These are phyloP conservation scores for Cladosporium sp. DNA, from an alignment of 2,329 filamentous ascomycete genomes.

Conservation along the genomic window DNA sequence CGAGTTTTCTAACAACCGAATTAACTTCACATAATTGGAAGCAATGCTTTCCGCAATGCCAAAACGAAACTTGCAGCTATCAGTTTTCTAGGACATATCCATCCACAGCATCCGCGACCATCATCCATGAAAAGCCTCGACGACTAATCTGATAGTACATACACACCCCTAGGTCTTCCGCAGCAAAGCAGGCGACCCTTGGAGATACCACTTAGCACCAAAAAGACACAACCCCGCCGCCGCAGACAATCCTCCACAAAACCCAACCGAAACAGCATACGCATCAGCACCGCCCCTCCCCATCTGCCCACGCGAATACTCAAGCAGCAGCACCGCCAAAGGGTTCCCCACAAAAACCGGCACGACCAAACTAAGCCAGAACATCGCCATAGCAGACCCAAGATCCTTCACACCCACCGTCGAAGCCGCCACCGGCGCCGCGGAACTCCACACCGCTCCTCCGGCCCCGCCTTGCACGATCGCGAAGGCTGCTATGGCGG, in stretches of 20 bases:
- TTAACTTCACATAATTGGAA: too few relatives aligned
- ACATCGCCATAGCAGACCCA: constrained; percentile 5
- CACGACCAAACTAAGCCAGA: constrained; percentile 5
- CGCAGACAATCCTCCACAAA: constrained; percentile 5
- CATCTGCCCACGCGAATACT: neutral
- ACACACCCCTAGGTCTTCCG: too few relatives aligned
- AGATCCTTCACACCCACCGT: constrained; percentile 5
- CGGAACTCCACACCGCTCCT: constrained; percentile 5
- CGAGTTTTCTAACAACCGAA: too few relatives aligned
- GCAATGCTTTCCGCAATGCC: too few relatives aligned
- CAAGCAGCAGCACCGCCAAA: constrained; percentile 1
- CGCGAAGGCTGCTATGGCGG: neutral
- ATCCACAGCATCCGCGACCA: too few relatives aligned
- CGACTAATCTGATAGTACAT: too few relatives aligned
- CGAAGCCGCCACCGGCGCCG: constrained; percentile 1
- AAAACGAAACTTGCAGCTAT: too few relatives aligned
- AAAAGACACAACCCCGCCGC: constrained; percentile 2
- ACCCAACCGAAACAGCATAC: constrained; percentile 4
- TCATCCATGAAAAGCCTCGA: too few relatives aligned
- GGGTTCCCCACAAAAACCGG: constrained; percentile 1
- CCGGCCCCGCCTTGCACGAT: constrained; percentile 2
- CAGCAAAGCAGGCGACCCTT: neutral
- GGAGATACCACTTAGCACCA: constrained; percentile 1
- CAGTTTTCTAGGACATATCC: too few relatives aligned
- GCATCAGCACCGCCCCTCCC: constrained; percentile 2